These are phyloP conservation scores for Dalbergia cochinchinensis DNA, from an alignment of 306 rosid species.

Conservation along the genomic window DNA sequence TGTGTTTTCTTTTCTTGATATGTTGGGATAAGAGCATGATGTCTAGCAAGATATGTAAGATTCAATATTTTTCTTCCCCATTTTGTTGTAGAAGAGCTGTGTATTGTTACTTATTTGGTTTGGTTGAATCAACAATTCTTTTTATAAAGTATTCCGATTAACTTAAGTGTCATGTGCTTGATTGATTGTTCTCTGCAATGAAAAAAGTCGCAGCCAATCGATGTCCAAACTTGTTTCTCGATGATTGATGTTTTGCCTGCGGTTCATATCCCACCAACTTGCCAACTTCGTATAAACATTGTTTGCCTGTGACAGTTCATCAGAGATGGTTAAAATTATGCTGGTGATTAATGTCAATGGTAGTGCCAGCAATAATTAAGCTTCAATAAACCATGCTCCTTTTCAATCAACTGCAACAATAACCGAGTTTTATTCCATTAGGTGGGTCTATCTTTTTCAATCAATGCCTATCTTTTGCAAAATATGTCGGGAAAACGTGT, in stretches of 20 bases:
- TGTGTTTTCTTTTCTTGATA: constrained; percentile 60
- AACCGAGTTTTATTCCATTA: background rate
- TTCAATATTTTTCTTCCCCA: constrained; percentile 41
- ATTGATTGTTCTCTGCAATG: constrained; percentile 35
- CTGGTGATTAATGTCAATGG: background rate
- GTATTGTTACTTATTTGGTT: constrained; percentile 68
- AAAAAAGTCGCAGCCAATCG: background rate
- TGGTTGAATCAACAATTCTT: constrained; percentile 69
- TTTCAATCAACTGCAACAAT: background rate
- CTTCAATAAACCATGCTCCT: background rate
- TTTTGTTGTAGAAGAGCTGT: constrained; percentile 62
- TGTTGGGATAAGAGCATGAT: constrained; percentile 81
- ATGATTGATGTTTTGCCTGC: constrained; percentile 1
- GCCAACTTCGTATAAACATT: background rate
- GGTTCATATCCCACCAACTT: constrained; percentile 2
- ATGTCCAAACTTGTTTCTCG: constrained; percentile 18
- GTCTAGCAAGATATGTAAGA: constrained; percentile 67
- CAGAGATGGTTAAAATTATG: background rate
- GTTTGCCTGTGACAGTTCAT: background rate
- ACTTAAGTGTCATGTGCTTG: constrained; percentile 29
- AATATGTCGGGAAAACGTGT: background rate
- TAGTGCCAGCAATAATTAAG: background rate
- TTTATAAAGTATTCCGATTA: constrained; percentile 37
- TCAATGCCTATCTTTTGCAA: background rate
- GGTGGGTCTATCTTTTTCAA: background rate